Base-by-base conservation (phyloP, 1,284 basidiomycete genomes). In the Trichosporon sp. region DNA sequence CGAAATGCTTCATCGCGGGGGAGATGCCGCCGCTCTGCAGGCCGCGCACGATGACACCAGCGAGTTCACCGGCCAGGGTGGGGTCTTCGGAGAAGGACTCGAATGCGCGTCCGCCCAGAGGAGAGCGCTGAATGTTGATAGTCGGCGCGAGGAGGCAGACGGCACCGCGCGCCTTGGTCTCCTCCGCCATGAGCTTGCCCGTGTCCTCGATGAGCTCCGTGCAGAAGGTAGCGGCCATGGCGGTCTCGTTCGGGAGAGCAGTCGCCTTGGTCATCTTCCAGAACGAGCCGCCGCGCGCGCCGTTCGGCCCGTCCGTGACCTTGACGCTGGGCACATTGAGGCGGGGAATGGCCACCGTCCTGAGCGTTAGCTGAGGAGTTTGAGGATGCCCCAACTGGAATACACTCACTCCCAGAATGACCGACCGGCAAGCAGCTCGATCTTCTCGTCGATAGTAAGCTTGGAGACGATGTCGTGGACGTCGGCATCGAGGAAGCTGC, bases 1-100 rank as follows among this genome's bases (percentile, higher is more conserved):
- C 78, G 70, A 82, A 83, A 70, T 84, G 83, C 76, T 84, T 84
- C 75, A 82, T 77, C 0, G 78, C 76, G 0, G 82, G 87, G n/a
- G 88, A 90, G 66, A 93, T 89, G 1, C 91, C 91, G 31, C 88
- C 87, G 35, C 82, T 87, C 80, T 93, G 92, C 1, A 92, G 86
- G 19, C 91, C 92, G 61, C 89, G 88, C 61, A 92, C 87, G 77
- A 92, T 93, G 2, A 90, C 87, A 0, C 91, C 88, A 0, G 91
- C 88, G 48, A 92, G 86, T 73, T 87, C 85, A 21, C 92, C 92
- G 21, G 90, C 90, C 4, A 92, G 86, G 69, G 88, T 83, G 1
- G 92, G 91, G 78, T 94, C 92, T 80, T 93, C 92, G 0, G 91
- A 91, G 84, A 91, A 93, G 56, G 90, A 91, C 79, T 76, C 78